Percentiles rank a stretch among this genome's conserved stretches.
These are phyloP conservation scores for Trypanosoma platydactyli DNA, from an alignment of 208 protist genomes.

Conservation along the genomic window DNA sequence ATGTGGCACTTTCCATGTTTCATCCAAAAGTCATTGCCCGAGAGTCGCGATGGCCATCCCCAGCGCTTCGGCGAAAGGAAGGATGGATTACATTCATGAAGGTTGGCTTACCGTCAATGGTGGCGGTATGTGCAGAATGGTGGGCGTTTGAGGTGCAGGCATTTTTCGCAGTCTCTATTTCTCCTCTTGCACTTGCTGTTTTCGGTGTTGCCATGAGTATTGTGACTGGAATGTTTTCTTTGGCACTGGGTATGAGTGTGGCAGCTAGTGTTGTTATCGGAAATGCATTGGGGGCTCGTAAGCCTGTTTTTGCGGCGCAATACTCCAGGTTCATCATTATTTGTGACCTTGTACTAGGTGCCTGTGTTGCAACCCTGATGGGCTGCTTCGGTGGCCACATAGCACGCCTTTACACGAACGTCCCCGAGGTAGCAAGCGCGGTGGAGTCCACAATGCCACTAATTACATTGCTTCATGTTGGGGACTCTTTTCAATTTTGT, in stretches of 20 bases:
- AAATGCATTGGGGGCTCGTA: conserved; percentile 53
- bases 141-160: conserved; percentile 76
- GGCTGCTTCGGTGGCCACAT: conserved; percentile 54
- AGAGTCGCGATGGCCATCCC: conserved; percentile 57
- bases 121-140: conserved; percentile 73
- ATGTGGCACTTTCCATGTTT: conserved; percentile 42
- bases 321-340: conserved; percentile 60
- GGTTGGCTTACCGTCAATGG: conserved; percentile 51
- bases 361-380: conserved; percentile 39
- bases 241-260: conserved; percentile 68
- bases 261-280: conserved; percentile 61
- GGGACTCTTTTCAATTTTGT: conserved; percentile 69
- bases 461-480: conserved; percentile 51
- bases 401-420: conserved; percentile 42
- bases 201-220: conserved; percentile 65
- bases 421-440: conserved; percentile 34
- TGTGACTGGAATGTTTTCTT: conserved; percentile 48
- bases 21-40: conserved; percentile 56
- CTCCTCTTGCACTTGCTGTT: conserved; percentile 43
- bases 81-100: conserved; percentile 53
- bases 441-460: conserved; percentile 51
- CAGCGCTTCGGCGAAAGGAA: conserved; percentile 35
- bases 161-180: conserved; percentile 50
- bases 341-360: conserved; percentile 43
- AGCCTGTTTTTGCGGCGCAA: conserved; percentile 43